A percentile compares a stretch with the other conserved stretches of the same genome.
phyloP scores from a whole-genome alignment of 2,329 filamentous ascomycete species.

The Ceratocystis colombiana region DNA sequence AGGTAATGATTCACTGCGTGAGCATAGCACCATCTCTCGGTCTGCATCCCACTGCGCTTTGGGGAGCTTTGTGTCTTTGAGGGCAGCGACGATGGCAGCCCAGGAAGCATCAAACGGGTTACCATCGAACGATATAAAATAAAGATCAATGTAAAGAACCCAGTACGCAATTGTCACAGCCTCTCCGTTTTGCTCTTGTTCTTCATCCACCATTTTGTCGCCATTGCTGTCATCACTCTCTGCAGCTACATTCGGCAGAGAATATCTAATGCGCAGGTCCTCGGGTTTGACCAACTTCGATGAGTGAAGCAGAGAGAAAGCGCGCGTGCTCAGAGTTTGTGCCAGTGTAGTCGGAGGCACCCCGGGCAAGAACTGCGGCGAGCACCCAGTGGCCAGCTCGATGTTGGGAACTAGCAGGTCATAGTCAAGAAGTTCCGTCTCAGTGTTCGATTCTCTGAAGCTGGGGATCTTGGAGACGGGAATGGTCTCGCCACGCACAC shows the following conservation, averaged over 20 bases:
- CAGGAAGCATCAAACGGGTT: slow-evolving; percentile 88
- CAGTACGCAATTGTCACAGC: slow-evolving; percentile 71
- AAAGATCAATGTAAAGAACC: slow-evolving; percentile 89
- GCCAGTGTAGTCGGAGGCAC: slow-evolving; percentile 69
- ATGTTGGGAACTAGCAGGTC: slow-evolving; percentile 86
- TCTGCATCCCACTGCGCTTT: slow-evolving; percentile 75
- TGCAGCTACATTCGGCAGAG: slow-evolving; percentile 32
- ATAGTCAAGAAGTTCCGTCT: slow-evolving; percentile 47
- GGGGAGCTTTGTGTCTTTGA: slow-evolving; percentile 68
- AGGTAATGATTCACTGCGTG: slow-evolving; percentile 43
- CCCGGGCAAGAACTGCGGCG: slow-evolving; percentile 74
- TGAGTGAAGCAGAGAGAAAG: slow-evolving; percentile 66
- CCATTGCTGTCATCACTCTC: slow-evolving; percentile 39
- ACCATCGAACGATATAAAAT: slow-evolving; percentile 86
- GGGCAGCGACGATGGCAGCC: slow-evolving; percentile 70
- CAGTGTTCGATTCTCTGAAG: slow-evolving; percentile 40
- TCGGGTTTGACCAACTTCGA: slow-evolving; percentile 55
- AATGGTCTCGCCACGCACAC: slow-evolving; percentile 77
- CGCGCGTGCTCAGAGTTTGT: slow-evolving; percentile 72
- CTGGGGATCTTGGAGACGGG: slow-evolving; percentile 63
- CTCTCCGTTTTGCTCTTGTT: slow-evolving; percentile 32
- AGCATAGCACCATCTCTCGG: slow-evolving; percentile 67
- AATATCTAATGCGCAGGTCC: slow-evolving; percentile 63
- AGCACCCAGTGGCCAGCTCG: slow-evolving; percentile 81
- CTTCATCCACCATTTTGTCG: slow-evolving; percentile 34